Evolutionary conservation across 2,329 filamentous ascomycete genomes (phyloP), one percentile per base, ranked within the genome.

Genomic region (Colletotrichum scovillei): DNA sequence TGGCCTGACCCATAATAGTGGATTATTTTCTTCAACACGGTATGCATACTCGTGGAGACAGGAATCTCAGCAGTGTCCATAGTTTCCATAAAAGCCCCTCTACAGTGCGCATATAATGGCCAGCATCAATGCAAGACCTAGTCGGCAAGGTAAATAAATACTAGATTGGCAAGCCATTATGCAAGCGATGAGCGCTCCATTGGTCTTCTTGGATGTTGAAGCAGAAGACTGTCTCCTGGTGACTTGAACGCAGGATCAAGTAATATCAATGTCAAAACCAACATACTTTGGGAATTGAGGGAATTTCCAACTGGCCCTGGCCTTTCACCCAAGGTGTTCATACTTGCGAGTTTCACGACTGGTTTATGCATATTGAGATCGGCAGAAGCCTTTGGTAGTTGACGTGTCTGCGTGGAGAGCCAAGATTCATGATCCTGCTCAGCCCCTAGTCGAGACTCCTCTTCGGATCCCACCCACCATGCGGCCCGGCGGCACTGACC

Each of bases 341-440:
- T 22, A 49, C 16, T 16, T 7, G n/a, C 16, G 56, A 14, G 67
- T 70, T 70, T 66, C 66, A 66, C 6, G 12, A 49, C 7, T 26
- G n/a, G 26, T 35, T 62, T 35, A 28, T 30, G 24, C 28, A 70
- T 35, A 73, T 73, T 65, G 67, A 62, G 70, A 73, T 73, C 70
- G 59, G 56, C 70, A 35, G 38, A 26, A 16, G 19, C 6, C 26
- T 60, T 38, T 52, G 60, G 32, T 30, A 30, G n/a, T 73, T 62
- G 67, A 73, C 70, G 60, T 65, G 67, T 67, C 55, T 65, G 49
- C 56, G 70, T 73, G 70, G 67, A 30, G 67, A 19, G 56, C 19
- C 46, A 49, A 57, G n/a, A 28, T 59, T 62, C 32, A 49, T 65
- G 60, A 66, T 52, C 60, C 59, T 70, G n/a, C 42, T 57, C 14